phyloP scores from a whole-genome alignment of 2,329 filamentous ascomycete genomes.

The Xenoacremonium recifei region DNA sequence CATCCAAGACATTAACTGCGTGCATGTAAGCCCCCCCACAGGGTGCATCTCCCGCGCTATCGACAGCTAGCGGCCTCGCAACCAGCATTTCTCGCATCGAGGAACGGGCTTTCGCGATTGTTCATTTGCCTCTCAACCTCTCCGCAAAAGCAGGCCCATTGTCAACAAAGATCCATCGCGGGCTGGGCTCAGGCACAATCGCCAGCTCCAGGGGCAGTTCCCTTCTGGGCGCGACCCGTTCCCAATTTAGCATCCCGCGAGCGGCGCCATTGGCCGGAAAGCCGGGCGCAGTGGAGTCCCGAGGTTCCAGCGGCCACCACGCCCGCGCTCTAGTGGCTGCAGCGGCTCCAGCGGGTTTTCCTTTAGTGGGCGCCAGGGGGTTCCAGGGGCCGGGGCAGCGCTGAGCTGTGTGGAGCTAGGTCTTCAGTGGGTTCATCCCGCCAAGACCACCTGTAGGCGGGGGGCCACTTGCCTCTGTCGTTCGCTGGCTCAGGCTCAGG shows the following conservation, averaged over 20 bases:
- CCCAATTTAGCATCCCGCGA: background rate
- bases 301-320: background rate
- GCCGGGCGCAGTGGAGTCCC: background rate
- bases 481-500: background rate
- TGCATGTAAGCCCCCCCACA: too few relatives aligned
- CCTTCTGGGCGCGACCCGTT: background rate
- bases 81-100: too few relatives aligned
- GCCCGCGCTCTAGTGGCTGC: background rate
- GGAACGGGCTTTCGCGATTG: too few relatives aligned
- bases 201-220: background rate
- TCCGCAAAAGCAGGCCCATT: too few relatives aligned
- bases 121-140: too few relatives aligned
- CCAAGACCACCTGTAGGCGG: background rate
- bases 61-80: too few relatives aligned
- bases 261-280: background rate
- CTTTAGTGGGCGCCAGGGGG: background rate
- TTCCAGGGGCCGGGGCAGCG: conserved; percentile 1
- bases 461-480: too few relatives aligned
- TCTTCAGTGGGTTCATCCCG: background rate
- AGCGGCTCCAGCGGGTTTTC: background rate
- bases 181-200: too few relatives aligned
- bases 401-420: background rate
- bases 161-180: too few relatives aligned
- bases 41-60: too few relatives aligned
- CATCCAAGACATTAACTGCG: too few relatives aligned